Evolutionary conservation across 768 basidiomycete genomes (phyloP), one percentile per base, ranked within the genome.

Genomic region (Clathrus columnatus): DNA sequence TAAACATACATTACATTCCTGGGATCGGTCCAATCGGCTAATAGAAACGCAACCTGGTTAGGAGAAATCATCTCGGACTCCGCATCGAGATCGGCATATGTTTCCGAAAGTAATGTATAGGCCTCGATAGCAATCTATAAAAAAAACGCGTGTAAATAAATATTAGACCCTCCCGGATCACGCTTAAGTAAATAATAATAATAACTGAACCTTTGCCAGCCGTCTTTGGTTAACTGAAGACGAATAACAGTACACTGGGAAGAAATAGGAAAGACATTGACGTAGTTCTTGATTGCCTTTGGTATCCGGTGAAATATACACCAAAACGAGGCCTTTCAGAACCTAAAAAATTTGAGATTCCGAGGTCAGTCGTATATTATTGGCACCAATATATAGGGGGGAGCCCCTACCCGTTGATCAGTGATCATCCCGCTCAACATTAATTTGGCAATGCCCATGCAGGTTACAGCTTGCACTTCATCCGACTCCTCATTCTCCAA

Each of bases 21-120:
- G 0, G 90, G 87, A 64, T 94, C 85, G 3, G 87, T 89, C 91
- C 92, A 95, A 60, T 93, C 91, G 2, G 85, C 75, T 63, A 94
- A 76, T 69, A 93, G 77, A n/a, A 83, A 71, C 0, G 82, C 84
- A 56, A 91, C 82, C 62, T 91, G 87, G 18, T 80, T 70, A 0
- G 86, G 80, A 0, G 79, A 70, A 10, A 91, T 78, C 82, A 88
- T 87, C 42, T 83, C 79, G 62, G 86, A 79, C 46, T 80, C 83
- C 1, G 84, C 84, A 2, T 87, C 88, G 21, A 84, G 67, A 14
- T 84, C 82, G 18, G 77, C 79, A 52, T 82, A 77, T 47, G 81
- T 73, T 16, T 74, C 70, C 3, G 75, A 69, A 10, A 87, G 76
- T 44, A 81, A 72, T 43, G 83, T 78, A 55, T 84, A 87, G 2